These are phyloP conservation scores for Dendrobium officinale DNA, from an alignment of 106 monocot genomes.

Conservation along the genomic window DNA sequence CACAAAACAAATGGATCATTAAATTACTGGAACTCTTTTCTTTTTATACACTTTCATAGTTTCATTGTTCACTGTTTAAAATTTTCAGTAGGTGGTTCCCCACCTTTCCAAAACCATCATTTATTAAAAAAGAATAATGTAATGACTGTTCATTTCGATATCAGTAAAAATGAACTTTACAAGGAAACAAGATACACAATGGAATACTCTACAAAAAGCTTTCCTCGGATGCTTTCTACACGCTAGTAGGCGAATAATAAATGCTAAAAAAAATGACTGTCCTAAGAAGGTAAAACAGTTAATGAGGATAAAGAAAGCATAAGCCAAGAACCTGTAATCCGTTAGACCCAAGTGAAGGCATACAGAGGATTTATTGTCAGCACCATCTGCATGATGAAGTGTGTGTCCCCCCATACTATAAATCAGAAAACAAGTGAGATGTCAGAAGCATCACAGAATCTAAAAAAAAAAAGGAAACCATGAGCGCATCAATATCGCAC, in stretches of 20 bases:
- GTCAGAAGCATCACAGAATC: not conserved
- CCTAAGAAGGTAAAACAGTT: not conserved
- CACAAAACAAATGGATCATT: not conserved
- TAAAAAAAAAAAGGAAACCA: not conserved
- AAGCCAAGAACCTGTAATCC: slow-evolving; percentile 65
- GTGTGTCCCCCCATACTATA: slow-evolving; percentile 80
- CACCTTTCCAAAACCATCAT: not conserved
- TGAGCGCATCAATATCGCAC: not conserved
- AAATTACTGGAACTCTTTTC: not conserved
- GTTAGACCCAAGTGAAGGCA: slow-evolving; percentile 92
- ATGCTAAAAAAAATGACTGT: not conserved
- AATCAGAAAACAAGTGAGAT: slow-evolving; percentile 1
- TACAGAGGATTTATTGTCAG: slow-evolving; percentile 29
- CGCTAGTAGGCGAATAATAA: too few relatives aligned
- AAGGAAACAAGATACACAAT: not conserved
- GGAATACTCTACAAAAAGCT: not conserved
- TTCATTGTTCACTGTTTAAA: not conserved
- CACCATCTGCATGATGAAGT: slow-evolving; percentile 22
- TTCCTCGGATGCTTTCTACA: not conserved
- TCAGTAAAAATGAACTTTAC: not conserved
- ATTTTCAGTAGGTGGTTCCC: not conserved
- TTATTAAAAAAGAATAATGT: not conserved
- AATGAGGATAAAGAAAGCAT: not conserved
- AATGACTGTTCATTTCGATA: not conserved
- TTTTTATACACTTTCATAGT: not conserved